A percentile compares a stretch with the other conserved stretches of the same genome.
Evolutionary conservation across 768 basidiomycete genomes (phyloP).

Genomic region (Fistulinella prunicolor): DNA sequence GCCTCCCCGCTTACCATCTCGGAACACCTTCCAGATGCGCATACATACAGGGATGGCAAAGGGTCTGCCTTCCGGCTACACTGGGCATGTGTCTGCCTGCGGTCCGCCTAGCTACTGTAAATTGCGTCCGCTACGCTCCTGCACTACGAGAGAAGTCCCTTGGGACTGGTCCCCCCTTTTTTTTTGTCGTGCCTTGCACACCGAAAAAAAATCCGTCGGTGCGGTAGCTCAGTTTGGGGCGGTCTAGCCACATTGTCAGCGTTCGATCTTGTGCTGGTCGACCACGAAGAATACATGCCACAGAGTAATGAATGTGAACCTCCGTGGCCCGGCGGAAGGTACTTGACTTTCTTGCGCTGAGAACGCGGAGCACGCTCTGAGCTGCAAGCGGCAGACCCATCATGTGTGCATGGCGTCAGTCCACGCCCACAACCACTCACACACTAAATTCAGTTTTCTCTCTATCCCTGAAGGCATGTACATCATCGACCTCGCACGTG

Average conservation of each 20-base stretch:
- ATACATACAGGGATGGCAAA: slow-evolving; percentile 23
- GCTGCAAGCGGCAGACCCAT: slow-evolving; percentile 1
- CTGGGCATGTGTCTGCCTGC: slow-evolving; percentile 29
- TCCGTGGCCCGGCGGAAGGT: not conserved
- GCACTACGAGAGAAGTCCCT: slow-evolving; percentile 21
- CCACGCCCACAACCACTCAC: slow-evolving; percentile 1
- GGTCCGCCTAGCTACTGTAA: slow-evolving; percentile 22
- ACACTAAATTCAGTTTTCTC: slow-evolving; percentile 5
- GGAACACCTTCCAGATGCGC: slow-evolving; percentile 18
- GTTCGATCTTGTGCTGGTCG: slow-evolving; percentile 3
- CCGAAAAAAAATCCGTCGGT: slow-evolving; percentile 11
- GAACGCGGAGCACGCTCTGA: slow-evolving; percentile 27
- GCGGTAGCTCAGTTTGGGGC: slow-evolving; percentile 1
- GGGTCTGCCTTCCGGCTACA: slow-evolving; percentile 19
- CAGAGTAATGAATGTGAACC: not conserved
- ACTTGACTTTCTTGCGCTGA: not conserved
- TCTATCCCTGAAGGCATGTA: slow-evolving; percentile 10
- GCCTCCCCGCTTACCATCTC: slow-evolving; percentile 13
- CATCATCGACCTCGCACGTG: slow-evolving; percentile 10
- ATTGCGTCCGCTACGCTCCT: slow-evolving; percentile 26
- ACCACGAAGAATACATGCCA: slow-evolving; percentile 3
- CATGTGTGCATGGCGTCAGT: not conserved
- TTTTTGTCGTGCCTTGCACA: slow-evolving; percentile 17
- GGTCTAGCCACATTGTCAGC: slow-evolving; percentile 5
- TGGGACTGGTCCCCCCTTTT: slow-evolving; percentile 4